phyloP scores from a whole-genome alignment of 1,284 basidiomycete species.

The Ganoderma multipileum region DNA sequence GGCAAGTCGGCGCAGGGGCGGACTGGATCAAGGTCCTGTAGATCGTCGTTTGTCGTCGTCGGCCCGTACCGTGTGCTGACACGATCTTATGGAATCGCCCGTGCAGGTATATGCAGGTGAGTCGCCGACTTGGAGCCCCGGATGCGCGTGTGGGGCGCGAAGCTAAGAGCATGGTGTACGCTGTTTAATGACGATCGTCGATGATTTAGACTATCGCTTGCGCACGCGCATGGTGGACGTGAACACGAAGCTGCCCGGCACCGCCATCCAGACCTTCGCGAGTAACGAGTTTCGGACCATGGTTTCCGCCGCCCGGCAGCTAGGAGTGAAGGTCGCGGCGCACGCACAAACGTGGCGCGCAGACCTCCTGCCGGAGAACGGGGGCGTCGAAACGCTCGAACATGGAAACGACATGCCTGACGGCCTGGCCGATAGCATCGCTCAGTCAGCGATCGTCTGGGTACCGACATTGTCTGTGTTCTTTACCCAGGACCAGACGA shows the following conservation, averaged over 20 bases:
- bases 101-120: slow-evolving; percentile 30
- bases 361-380: slow-evolving; percentile 44
- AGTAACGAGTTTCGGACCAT: slow-evolving; percentile 56
- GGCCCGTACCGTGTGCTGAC: slow-evolving; percentile 4
- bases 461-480: slow-evolving; percentile 67
- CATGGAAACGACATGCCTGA: slow-evolving; percentile 50
- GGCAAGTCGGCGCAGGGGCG: slow-evolving; percentile 71
- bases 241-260: slow-evolving; percentile 41
- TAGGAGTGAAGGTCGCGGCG: slow-evolving; percentile 65
- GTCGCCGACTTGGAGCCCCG: slow-evolving; percentile 5
- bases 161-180: not conserved
- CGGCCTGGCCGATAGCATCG: slow-evolving; percentile 21
- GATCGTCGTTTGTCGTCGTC: slow-evolving; percentile 7
- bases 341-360: slow-evolving; percentile 55
- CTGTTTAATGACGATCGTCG: not conserved
- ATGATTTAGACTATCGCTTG: slow-evolving; percentile 56
- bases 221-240: slow-evolving; percentile 53
- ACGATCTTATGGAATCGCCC: not conserved
- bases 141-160: slow-evolving; percentile 6
- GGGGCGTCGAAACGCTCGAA: slow-evolving; percentile 57
- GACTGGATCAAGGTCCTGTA: slow-evolving; percentile 67
- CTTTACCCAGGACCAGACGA: slow-evolving; percentile 41
- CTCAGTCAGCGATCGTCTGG: slow-evolving; percentile 47
- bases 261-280: slow-evolving; percentile 53
- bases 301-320: slow-evolving; percentile 56